Percentiles rank a stretch among this genome's conserved stretches.
These are phyloP conservation scores for Penicillium digitatum DNA, from an alignment of 2,329 filamentous ascomycete species.

Conservation along the genomic window DNA sequence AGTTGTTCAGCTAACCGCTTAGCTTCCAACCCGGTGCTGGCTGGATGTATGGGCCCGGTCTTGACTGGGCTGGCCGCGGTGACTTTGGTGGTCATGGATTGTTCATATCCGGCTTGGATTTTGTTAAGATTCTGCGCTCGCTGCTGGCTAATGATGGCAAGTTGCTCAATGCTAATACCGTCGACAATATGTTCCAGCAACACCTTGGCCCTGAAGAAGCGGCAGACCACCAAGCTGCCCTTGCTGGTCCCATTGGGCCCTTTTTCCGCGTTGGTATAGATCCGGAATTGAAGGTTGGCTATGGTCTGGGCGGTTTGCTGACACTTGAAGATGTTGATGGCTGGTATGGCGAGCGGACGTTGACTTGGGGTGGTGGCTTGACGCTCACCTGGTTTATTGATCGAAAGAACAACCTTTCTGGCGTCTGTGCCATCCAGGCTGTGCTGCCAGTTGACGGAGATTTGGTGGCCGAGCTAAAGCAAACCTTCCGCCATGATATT, in stretches of 20 bases:
- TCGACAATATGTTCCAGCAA: constrained; percentile 29
- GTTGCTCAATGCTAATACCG: constrained; percentile 25
- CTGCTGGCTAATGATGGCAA: constrained; percentile 31
- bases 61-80: constrained; percentile 51
- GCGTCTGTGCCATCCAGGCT: constrained; percentile 42
- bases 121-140: constrained; percentile 30
- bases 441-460: constrained; percentile 34
- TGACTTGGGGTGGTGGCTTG: constrained; percentile 48
- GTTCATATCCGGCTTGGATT: constrained; percentile 32
- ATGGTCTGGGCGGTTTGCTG: constrained; percentile 44
- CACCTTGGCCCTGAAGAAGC: constrained; percentile 29
- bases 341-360: constrained; percentile 44
- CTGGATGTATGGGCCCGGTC: constrained; percentile 50
- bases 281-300: constrained; percentile 31
- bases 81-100: constrained; percentile 48
- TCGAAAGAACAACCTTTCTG: constrained; percentile 47
- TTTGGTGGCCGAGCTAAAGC: constrained; percentile 35
- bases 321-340: constrained; percentile 42
- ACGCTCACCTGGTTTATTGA: constrained; percentile 51
- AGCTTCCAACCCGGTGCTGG: constrained; percentile 49
- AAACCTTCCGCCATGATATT: constrained; percentile 43
- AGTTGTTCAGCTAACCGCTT: constrained; percentile 46
- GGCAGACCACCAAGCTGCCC: constrained; percentile 24
- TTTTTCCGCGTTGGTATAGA: constrained; percentile 40
- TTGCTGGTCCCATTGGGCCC: constrained; percentile 31